A percentile compares a stretch with the other conserved stretches of the same genome.
phyloP scores from a whole-genome alignment of 257 asterid genomes.

The Nicotiana undulata region DNA sequence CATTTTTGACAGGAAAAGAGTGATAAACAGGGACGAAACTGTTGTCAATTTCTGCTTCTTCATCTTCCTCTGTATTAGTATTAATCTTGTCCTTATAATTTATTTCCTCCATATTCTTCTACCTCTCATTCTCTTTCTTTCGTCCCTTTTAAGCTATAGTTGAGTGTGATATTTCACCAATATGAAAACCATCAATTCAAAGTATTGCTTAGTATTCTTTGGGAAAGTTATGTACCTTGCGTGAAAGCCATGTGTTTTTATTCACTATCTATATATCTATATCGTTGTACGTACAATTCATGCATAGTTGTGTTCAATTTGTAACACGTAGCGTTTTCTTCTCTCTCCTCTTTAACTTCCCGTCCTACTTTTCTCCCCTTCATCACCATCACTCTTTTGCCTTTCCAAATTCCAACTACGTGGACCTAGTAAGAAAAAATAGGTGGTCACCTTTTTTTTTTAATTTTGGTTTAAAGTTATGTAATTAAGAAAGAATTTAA shows the following conservation, averaged over 20 bases:
- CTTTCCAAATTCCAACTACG: not conserved
- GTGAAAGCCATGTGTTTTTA: not conserved
- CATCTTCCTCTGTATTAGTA: not conserved
- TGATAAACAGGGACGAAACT: conserved; percentile 3
- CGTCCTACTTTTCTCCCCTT: not conserved
- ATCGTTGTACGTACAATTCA: not conserved
- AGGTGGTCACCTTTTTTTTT: no score
- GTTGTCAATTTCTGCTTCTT: not conserved
- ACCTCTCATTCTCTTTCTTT: not conserved
- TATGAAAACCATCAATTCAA: not conserved
- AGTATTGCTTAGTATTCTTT: not conserved
- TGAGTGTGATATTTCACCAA: not conserved
- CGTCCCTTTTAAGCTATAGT: not conserved
- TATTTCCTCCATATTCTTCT: not conserved
- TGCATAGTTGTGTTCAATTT: not conserved
- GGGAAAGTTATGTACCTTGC: not conserved
- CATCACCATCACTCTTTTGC: not conserved
- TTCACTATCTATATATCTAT: not conserved
- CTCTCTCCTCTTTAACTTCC: not conserved
- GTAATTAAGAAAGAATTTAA: no score
- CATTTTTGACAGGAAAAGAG: not conserved
- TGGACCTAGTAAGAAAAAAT: no score
- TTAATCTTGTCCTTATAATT: not conserved
- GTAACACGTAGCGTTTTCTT: not conserved
- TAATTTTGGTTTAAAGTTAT: no score